Percentiles rank a stretch among this genome's conserved stretches.
These are phyloP conservation scores for Phytopythium vexans DNA, from an alignment of 352 stramenopile genomes.

Conservation along the genomic window DNA sequence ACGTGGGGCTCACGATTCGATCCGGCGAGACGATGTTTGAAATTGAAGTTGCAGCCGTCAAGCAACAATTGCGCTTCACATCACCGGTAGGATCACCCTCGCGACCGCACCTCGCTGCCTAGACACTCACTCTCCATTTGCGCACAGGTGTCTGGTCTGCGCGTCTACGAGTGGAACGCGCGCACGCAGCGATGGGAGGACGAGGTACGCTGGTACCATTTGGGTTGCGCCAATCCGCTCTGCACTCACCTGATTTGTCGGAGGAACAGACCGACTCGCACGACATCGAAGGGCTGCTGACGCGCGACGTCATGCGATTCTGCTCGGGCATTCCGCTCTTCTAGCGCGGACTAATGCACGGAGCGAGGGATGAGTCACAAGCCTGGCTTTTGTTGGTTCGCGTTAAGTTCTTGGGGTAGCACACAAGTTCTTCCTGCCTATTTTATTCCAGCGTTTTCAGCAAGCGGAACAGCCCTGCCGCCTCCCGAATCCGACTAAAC, in stretches of 20 bases:
- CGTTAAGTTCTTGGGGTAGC: slow-evolving; percentile 9
- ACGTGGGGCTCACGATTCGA: slow-evolving; percentile 41
- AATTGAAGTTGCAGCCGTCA: slow-evolving; percentile 47
- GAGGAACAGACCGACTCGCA: slow-evolving; percentile 54
- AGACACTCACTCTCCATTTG: neutral
- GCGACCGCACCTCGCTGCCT: neutral
- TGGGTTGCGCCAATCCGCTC: neutral
- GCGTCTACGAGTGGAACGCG: slow-evolving; percentile 72
- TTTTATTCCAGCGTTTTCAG: slow-evolving; percentile 95
- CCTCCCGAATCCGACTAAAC: slow-evolving; percentile 97
- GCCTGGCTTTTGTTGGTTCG: slow-evolving; percentile 11
- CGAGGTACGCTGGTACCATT: slow-evolving; percentile 30
- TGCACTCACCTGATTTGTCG: slow-evolving; percentile 5
- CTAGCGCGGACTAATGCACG: slow-evolving; percentile 18
- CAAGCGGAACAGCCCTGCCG: slow-evolving; percentile 95
- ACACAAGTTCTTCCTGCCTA: slow-evolving; percentile 8
- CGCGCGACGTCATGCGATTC: slow-evolving; percentile 76
- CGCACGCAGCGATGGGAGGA: slow-evolving; percentile 75
- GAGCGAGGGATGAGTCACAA: neutral
- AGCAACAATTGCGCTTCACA: slow-evolving; percentile 70
- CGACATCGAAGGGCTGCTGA: slow-evolving; percentile 77
- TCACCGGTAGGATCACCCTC: slow-evolving; percentile 34
- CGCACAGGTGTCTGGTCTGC: slow-evolving; percentile 61
- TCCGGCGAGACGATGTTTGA: slow-evolving; percentile 57
- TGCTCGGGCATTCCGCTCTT: slow-evolving; percentile 71